Conservation (phyloP, 2,329 filamentous ascomycete genomes). For the Coleophoma crateriformis region DNA sequence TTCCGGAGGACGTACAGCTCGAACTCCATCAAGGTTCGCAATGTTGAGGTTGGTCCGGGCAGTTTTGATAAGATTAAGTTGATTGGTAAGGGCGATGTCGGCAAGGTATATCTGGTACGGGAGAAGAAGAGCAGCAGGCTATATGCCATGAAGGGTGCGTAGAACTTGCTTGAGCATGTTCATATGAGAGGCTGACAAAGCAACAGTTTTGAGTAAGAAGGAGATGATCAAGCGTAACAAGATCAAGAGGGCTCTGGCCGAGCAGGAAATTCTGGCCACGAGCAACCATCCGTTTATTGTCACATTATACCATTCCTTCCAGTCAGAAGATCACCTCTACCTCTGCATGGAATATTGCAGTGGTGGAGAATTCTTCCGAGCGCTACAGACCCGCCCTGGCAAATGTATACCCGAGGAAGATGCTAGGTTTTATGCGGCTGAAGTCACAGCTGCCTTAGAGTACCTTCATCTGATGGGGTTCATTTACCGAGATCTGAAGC, state of each 20-base stretch:
- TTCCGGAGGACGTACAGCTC: conserved; percentile 97
- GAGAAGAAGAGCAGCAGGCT: conserved; percentile 96
- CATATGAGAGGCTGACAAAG: conserved; percentile 17
- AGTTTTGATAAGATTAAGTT: conserved; percentile 99
- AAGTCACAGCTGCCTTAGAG: conserved; percentile 93
- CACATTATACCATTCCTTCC: conserved; percentile 97
- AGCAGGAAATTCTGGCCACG: conserved; percentile 96
- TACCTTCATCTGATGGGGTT: conserved; percentile 99
- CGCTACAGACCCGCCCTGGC: conserved; percentile 89
- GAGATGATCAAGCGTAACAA: conserved; percentile 99
- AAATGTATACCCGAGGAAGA: conserved; percentile 98
- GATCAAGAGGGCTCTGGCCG: conserved; percentile 95
- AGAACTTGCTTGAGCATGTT: conserved; percentile 3
- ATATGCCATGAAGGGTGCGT: conserved; percentile 96
- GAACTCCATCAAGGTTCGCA: conserved; percentile 97
- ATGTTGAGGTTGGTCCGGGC: conserved; percentile 89
- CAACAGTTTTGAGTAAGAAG: conserved; percentile 90
- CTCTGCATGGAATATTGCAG: conserved; percentile 99
- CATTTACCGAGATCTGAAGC: conserved; percentile 96
- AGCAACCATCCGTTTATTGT: conserved; percentile 99
- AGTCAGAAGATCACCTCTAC: conserved; percentile 97
- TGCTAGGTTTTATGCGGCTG: conserved; percentile 92
- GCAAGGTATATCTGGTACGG: conserved; percentile 94
- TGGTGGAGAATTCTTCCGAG: conserved; percentile 96
- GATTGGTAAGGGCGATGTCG: conserved; percentile 97